These are phyloP conservation scores for Xylaria sp. DNA, from an alignment of 2,329 filamentous ascomycete species.

Conservation along the genomic window DNA sequence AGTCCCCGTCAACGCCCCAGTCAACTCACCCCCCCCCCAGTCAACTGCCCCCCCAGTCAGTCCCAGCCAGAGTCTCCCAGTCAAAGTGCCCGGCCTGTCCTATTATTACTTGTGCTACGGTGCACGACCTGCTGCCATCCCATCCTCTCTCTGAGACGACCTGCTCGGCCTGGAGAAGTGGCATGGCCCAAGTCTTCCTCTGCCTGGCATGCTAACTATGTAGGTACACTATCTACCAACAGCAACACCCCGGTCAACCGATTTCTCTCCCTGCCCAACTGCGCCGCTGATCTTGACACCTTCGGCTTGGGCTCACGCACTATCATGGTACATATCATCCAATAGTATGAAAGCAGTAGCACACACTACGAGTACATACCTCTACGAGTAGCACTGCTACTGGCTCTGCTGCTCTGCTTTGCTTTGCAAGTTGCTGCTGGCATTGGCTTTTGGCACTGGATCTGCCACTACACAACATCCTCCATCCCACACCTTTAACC, in stretches of 20 bases:
- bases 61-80: neutral
- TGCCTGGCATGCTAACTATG: neutral
- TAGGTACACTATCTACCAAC: neutral
- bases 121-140: neutral
- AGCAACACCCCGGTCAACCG: slow-evolving; percentile 11
- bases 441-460: too few species aligned
- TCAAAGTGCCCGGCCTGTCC: too few species aligned
- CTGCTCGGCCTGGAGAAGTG: neutral
- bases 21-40: too few species aligned
- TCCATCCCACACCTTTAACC: neutral
- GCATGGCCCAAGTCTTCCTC: neutral
- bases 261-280: slow-evolving; percentile 18
- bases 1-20: too few species aligned
- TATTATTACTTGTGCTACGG: neutral
- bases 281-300: slow-evolving; percentile 16
- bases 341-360: slow-evolving; percentile 9
- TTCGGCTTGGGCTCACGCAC: slow-evolving; percentile 16
- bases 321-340: slow-evolving; percentile 13
- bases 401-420: too few species aligned
- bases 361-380: neutral
- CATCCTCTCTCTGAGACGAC: neutral
- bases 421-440: too few species aligned
- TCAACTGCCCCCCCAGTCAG: too few species aligned
- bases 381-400: too few species aligned
- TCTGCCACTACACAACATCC: slow-evolving; percentile 1